Base-by-base conservation (phyloP, 2,329 filamentous ascomycete species). In the Monilinia polystroma region DNA sequence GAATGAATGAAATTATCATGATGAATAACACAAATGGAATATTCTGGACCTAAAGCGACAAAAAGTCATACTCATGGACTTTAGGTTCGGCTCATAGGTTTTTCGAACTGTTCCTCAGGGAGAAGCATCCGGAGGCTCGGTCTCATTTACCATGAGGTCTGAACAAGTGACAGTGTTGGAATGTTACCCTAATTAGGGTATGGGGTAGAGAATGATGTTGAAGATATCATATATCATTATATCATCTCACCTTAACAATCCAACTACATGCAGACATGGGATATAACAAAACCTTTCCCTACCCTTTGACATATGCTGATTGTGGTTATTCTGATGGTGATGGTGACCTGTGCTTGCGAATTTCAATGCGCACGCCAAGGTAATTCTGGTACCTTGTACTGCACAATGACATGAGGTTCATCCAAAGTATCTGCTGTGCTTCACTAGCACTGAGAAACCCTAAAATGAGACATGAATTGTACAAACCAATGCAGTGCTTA, bases 371-470 rank as follows among this genome's bases (percentile, higher is more conserved):
- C 32, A 23, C 23, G 29, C 45, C 58, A 51, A 52, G 38, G 5
- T 10, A 52, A 38, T 38, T 29, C 49, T 41, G 29, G 32, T 49
- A 51, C 32, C 58, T 51, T 38, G 45, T 52, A 51, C 58, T 62
- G 45, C 51, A 62, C 58, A 62, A 51, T 62, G 58, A 51, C 58
- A 62, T 51, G 58, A 62, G 47, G 58, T 62, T 51, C 58, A 62
- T 62, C 58, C 58, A 38, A 51, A 41, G 58, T 62, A 62, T 52
- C 58, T 62, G 58, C 47, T 51, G 58, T 62, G 45, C 58, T 62
- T 62, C 58, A 35, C 58, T 62, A 62, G 58, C 51, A 62, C 58
- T 62, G 58, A 62, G 45, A 62, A 62, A 62, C 58, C 58, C 32
- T 45, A 26, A 26, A 51, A 26, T 62, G 58, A 62, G 45, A 62